Base-by-base conservation (phyloP, 352 stramenopile species). In the Phytophthora crassamura region DNA sequence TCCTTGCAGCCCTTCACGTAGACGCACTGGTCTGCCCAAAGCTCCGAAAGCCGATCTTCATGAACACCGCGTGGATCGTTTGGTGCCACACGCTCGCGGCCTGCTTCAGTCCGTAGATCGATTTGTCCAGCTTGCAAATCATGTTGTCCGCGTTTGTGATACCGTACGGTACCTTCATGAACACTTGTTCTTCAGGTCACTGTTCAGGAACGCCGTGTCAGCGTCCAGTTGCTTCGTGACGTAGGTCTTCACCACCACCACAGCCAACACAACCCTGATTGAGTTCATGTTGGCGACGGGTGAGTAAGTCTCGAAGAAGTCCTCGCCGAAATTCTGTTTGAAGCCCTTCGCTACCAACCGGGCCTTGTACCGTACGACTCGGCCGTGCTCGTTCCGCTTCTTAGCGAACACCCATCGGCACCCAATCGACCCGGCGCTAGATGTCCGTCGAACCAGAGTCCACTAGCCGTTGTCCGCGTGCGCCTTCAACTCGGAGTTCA, bases 231-330 rank as follows among this genome's bases (percentile, higher is more conserved):
- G 69, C 18, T 66, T 11, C 7, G 76, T 69, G 3, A 59, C 47
- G 22, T 73, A 72, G 30, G 40, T 45, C 14, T 58, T 20, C 2
- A 14, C 11, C n/a, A 49, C 52, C 8, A 54, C 36, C 12, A 72
- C 14, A 4, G 25, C 4, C 2, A 30, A 5, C 25, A 30, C 25
- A 4, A 30, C 25, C 35, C 70, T 48, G 10, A 82, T 58, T 3
- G 74, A 77, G 47, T 58, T 67, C 39, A 77, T 64, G 46, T 61
- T 64, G 28, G 59, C 60, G 6, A 80, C 74, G 11, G 69, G 61
- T 28, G 57, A 50, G 56, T 69, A 78, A 0, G 70, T 80, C 20
- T 80, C 67, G 30, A 59, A 53, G 68, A 69, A 77, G 35, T 79
- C 54, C 0, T 74, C 60, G 12, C 70, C 67, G 15, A 59, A 40